These are phyloP conservation scores for Phytophthora colocasiae DNA, from an alignment of 352 stramenopile species.

Conservation along the genomic window DNA sequence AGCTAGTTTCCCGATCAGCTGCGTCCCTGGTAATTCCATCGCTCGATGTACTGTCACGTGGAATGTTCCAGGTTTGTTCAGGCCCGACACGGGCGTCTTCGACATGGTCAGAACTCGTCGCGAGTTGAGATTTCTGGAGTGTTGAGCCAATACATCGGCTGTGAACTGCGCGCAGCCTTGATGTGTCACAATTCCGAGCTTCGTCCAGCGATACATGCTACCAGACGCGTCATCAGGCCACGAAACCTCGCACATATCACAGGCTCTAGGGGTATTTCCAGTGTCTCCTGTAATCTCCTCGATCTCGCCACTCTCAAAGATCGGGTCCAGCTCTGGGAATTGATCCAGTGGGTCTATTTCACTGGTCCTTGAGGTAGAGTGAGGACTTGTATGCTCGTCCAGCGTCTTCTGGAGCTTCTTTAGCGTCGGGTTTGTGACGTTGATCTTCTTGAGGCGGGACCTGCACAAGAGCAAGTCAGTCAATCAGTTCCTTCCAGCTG, in stretches of 20 bases:
- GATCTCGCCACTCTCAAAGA: conserved; percentile 72
- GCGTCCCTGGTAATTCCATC: conserved; percentile 72
- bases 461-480: conserved; percentile 25
- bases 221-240: conserved; percentile 72
- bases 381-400: conserved; percentile 60
- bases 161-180: conserved; percentile 81
- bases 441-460: conserved; percentile 74
- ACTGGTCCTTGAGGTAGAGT: conserved; percentile 31
- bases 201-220: conserved; percentile 64
- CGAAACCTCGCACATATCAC: conserved; percentile 85
- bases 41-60: conserved; percentile 77
- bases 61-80: conserved; percentile 79
- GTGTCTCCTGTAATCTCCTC: conserved; percentile 49
- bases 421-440: conserved; percentile 65
- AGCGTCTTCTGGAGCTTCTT: conserved; percentile 80
- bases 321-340: conserved; percentile 70
- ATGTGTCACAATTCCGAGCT: conserved; percentile 67
- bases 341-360: conserved; percentile 58
- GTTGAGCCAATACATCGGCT: conserved; percentile 63
- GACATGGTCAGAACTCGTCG: conserved; percentile 56
- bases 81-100: conserved; percentile 50
- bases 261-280: conserved; percentile 41
- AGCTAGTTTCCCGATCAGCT: conserved; percentile 68
- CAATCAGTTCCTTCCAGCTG: background rate
- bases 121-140: conserved; percentile 67